A percentile compares a stretch with the other conserved stretches of the same genome.
Conservation (phyloP, 2,329 filamentous ascomycete species). For the Penicillium freii region DNA sequence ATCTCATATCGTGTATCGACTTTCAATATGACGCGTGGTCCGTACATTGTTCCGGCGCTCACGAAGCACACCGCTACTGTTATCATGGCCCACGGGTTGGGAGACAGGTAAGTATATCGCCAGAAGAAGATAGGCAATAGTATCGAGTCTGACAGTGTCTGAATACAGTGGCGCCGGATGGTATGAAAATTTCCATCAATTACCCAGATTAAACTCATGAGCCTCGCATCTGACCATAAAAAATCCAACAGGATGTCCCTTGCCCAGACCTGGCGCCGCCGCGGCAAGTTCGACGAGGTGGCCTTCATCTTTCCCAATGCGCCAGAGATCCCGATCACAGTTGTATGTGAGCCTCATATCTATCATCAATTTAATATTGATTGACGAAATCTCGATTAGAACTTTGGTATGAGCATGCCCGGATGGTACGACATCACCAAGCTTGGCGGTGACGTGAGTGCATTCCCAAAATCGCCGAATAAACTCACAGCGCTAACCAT, state of each 20-base stretch:
- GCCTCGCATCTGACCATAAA: not conserved
- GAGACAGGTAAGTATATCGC: constrained; percentile 64
- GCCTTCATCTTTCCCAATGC: constrained; percentile 94
- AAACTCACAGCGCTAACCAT: not conserved
- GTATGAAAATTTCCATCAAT: constrained; percentile 27
- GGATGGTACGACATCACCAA: constrained; percentile 57
- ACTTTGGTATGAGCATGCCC: constrained; percentile 75
- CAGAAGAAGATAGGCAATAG: not conserved
- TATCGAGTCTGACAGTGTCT: constrained; percentile 4
- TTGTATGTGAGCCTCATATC: constrained; percentile 51
- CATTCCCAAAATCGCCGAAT: not conserved
- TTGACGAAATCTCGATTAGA: constrained; percentile 47
- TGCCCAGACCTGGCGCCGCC: constrained; percentile 81
- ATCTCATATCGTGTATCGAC: not conserved
- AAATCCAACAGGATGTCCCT: constrained; percentile 59
- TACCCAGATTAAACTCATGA: not conserved
- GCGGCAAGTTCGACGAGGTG: constrained; percentile 79
- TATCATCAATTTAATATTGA: not conserved
- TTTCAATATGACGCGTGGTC: constrained; percentile 48
- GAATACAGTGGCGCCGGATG: constrained; percentile 48
- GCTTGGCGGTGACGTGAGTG: constrained; percentile 42
- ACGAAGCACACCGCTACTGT: constrained; percentile 88
- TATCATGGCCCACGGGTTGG: constrained; percentile 90
- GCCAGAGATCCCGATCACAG: constrained; percentile 79
- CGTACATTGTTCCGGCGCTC: constrained; percentile 73